phyloP scores from a whole-genome alignment of 257 asterid species.

The Gentiana macrophylla region DNA sequence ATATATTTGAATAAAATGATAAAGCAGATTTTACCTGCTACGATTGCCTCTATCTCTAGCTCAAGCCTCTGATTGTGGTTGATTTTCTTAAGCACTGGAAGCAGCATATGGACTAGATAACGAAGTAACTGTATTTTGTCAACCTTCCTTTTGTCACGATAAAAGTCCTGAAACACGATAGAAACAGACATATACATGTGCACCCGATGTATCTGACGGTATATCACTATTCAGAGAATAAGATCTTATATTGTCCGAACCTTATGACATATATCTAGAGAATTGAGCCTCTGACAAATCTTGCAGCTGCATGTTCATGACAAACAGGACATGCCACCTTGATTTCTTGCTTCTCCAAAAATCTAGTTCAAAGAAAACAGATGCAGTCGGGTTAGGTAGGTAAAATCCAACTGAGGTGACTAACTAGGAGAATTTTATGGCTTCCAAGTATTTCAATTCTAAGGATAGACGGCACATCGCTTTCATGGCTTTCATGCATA shows the following conservation, averaged over 20 bases:
- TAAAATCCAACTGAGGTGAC: too few relatives aligned
- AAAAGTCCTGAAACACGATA: constrained; percentile 40
- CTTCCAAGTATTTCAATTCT: too few relatives aligned
- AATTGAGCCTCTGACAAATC: constrained; percentile 47
- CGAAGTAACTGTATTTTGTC: constrained; percentile 51
- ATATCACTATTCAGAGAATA: constrained; percentile 7
- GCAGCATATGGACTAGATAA: constrained; percentile 61
- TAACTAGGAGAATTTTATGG: too few relatives aligned
- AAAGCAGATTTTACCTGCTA: constrained; percentile 40
- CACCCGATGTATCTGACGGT: constrained; percentile 6
- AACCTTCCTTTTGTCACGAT: constrained; percentile 41
- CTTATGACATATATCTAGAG: constrained; percentile 34
- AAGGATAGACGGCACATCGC: too few relatives aligned
- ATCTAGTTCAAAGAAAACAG: constrained; percentile 31
- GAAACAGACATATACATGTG: constrained; percentile 16
- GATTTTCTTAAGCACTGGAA: constrained; percentile 66
- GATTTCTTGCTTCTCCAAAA: constrained; percentile 60
- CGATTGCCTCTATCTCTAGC: constrained; percentile 60
- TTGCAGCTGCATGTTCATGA: constrained; percentile 62
- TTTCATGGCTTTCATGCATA: too few relatives aligned
- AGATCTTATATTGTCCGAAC: constrained; percentile 29
- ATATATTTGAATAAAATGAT: too few relatives aligned
- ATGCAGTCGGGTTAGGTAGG: too few relatives aligned
- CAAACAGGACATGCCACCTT: constrained; percentile 77
- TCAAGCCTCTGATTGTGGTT: constrained; percentile 57